Conservation (phyloP, 2,329 filamentous ascomycete genomes). For the Sphaerulina populicola region DNA sequence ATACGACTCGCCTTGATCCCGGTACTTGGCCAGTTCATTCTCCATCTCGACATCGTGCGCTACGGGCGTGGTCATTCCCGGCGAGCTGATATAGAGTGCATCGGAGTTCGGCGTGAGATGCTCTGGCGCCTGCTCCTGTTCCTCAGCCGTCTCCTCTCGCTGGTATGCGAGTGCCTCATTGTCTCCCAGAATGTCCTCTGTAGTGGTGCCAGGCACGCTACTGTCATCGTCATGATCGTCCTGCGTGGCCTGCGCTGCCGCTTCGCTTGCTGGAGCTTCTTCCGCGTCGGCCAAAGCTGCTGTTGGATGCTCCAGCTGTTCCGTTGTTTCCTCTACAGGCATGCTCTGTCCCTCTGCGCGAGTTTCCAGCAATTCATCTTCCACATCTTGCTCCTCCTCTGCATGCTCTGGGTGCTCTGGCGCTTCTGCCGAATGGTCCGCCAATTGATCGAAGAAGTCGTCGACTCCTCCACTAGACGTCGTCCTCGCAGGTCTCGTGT, state of each 20-base stretch:
- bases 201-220: conserved; percentile 5
- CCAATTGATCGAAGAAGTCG: conserved; percentile 34
- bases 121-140: conserved; percentile 23
- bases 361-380: conserved; percentile 4
- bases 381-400: conserved; percentile 3
- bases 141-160: conserved; percentile 18
- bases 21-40: conserved; percentile 10
- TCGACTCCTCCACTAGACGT: conserved; percentile 24
- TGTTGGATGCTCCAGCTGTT: conserved; percentile 11
- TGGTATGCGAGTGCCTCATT: conserved; percentile 23
- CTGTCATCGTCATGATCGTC: conserved; percentile 14
- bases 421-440: conserved; percentile 24
- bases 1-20: conserved; percentile 28
- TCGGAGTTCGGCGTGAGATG: conserved; percentile 16
- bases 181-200: conserved; percentile 15
- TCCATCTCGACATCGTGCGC: conserved; percentile 9
- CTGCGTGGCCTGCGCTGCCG: neutral
- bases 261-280: conserved; percentile 11
- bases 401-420: neutral
- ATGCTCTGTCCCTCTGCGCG: conserved; percentile 13
- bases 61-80: conserved; percentile 12
- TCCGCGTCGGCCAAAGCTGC: conserved; percentile 12
- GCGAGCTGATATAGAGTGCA: conserved; percentile 11
- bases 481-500: conserved; percentile 17
- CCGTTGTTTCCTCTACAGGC: conserved; percentile 13